Evolutionary conservation across 164 flowering plant species (phyloP), one percentile per base, ranked within the genome.

Genomic region (Pachysandra terminalis): DNA sequence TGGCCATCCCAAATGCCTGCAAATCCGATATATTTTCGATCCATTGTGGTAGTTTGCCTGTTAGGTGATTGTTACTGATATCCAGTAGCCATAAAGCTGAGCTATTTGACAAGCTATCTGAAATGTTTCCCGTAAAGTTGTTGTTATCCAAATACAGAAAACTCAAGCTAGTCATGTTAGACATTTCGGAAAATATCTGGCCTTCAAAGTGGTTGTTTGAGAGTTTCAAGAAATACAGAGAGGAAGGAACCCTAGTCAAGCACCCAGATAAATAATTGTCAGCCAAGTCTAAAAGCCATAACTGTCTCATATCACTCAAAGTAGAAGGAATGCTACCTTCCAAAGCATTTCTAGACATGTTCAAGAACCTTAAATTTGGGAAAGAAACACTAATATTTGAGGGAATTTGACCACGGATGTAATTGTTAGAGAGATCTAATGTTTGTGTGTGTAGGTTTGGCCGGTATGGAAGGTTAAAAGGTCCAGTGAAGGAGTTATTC

Each of bases 371-470:
- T 5, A 68, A 19, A 16, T 52, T 59, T 0, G 65, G 59, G n/a
- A 60, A 52, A 12, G 61, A 27, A 16, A 5, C 15, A 5, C 65
- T 26, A 12, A 61, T 51, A 35, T 28, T 52, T 28, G 7, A 16
- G 21, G 48, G 65, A 35, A 68, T 14, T 26, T 60, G 48, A 14
- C 74, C 78, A 17, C 49, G 19, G 1, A 75, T 7, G 9, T 2
- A 0, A 51, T 71, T 75, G 3, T 37, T 17, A 0, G 76, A 73
- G 49, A 73, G 14, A 28, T 68, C 72, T 3, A 73, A 9, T 1
- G 0, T 0, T 0, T 0, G 9, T 7, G 62, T 27, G 26, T 56
- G 2, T 22, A 5, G 22, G 45, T 56, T 35, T 10, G 63, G 45
- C 56, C 14, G 49, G 19, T 56, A 12, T 63, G 65, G 61, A 37